Evolutionary conservation across 495 filamentous ascomycete genomes (phyloP).

Genomic region (Neurospora tetraspora): DNA sequence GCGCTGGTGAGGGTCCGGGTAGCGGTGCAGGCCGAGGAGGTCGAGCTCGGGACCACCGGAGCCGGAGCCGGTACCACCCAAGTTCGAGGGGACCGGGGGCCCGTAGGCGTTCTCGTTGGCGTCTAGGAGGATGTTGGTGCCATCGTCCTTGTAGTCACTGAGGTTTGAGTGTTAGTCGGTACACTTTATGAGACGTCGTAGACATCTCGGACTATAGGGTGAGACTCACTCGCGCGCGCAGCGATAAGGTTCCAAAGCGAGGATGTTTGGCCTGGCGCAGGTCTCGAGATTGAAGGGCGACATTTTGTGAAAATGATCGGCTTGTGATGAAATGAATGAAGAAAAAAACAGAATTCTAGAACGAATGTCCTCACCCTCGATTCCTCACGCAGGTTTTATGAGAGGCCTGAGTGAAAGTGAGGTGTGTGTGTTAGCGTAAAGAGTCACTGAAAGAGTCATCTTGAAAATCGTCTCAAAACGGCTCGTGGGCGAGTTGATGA

Average conservation of each 20-base stretch:
- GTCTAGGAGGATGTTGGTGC: slow-evolving; percentile 91
- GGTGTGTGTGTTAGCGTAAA: neutral
- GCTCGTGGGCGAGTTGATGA: neutral
- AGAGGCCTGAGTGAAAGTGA: neutral
- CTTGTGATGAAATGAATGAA: neutral
- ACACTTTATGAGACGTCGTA: slow-evolving; percentile 5
- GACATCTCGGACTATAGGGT: neutral
- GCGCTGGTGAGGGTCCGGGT: slow-evolving; percentile 90
- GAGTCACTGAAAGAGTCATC: slow-evolving; percentile 1
- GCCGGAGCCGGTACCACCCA: slow-evolving; percentile 9
- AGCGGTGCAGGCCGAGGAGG: slow-evolving; percentile 74
- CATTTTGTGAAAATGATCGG: slow-evolving; percentile 20
- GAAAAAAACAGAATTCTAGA: neutral
- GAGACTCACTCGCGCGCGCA: slow-evolving; percentile 67
- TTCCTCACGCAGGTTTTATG: neutral
- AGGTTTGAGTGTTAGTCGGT: slow-evolving; percentile 19
- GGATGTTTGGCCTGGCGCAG: slow-evolving; percentile 76
- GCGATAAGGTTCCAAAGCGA: slow-evolving; percentile 72
- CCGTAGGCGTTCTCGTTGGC: slow-evolving; percentile 98
- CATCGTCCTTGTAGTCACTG: slow-evolving; percentile 98
- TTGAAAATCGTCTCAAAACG: neutral
- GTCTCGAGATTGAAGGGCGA: slow-evolving; percentile 61
- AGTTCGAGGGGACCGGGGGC: slow-evolving; percentile 41
- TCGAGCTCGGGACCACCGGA: slow-evolving; percentile 44
- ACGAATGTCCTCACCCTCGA: neutral